Base-by-base conservation (phyloP, 2,329 filamentous ascomycete species). In the Shiraia sp. region DNA sequence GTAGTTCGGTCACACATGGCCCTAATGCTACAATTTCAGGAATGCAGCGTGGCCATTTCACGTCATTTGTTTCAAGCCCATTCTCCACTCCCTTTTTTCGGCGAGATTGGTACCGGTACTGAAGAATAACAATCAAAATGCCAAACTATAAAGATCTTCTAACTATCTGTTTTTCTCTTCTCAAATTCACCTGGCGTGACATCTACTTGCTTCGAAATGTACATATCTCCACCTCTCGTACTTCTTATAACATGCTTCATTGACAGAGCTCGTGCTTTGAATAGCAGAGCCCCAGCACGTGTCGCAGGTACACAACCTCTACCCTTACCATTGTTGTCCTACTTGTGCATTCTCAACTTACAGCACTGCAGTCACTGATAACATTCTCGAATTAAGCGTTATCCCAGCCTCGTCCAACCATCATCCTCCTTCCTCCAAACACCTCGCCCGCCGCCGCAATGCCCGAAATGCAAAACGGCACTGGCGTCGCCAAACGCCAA, bases 361-460 rank as follows among this genome's bases (percentile, higher is more conserved):
- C 25, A 34, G 23, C 19, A 8, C 10, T n/a, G 28, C 24, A 57
- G 49, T 46, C 12, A 49, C 51, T 3, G 25, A 40, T 13, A 45
- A 51, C 26, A 45, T 53, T 17, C 34, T 56, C 12, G 36, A 38
- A 14, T 47, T 56, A 23, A 35, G 13, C 2, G 29, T 45, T 24
- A 36, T 36, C 10, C 36, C 41, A 4, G 24, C 40, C 13, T 16
- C 38, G 9, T 38, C 31, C 9, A 13, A 45, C 10, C 33, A 40
- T 8, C 30, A 48, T 6, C 22, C 38, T 6, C 47, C 51, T 1
- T 51, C 54, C 1, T 44, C 50, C 3, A 32, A 32, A 34, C 39
- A 56, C 35, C 40, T 58, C 8, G 33, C 38, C 27, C 41, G 40
- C 26, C 51, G 51, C n/a, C 46, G 35, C 27, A 19, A 10, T 15